These are phyloP conservation scores for Geotrichum macrosporum DNA, from an alignment of 1,139 yeast genomes.

Conservation along the genomic window DNA sequence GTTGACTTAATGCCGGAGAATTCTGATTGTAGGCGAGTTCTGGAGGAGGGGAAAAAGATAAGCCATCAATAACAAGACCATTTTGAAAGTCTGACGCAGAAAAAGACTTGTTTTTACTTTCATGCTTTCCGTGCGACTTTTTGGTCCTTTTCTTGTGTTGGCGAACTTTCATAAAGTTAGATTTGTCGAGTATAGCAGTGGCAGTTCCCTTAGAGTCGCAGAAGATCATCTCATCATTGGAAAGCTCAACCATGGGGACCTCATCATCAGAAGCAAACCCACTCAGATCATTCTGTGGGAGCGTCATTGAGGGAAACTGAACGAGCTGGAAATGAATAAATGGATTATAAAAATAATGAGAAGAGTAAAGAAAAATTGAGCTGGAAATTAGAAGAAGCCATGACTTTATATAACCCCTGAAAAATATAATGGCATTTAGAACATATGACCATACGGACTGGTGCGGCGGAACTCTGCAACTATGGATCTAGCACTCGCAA, in stretches of 20 bases:
- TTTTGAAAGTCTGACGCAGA: neutral
- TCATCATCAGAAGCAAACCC: constrained; percentile 15
- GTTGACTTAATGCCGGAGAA: neutral
- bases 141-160: neutral
- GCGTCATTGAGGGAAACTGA: neutral
- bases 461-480: too few species aligned
- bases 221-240: constrained; percentile 7
- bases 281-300: constrained; percentile 2
- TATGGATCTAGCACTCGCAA: too few species aligned
- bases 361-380: too few species aligned
- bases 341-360: too few species aligned
- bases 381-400: too few species aligned
- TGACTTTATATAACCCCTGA: too few species aligned
- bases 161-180: neutral
- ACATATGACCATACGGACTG: too few species aligned
- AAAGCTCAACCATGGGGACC: constrained; percentile 12
- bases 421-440: too few species aligned
- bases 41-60: neutral
- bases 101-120: neutral
- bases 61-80: neutral
- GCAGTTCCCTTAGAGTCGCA: constrained; percentile 1
- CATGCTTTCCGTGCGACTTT: neutral
- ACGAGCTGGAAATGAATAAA: neutral
- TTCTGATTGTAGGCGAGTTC: neutral
- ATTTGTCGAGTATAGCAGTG: neutral